Evolutionary conservation across 805 yeast genomes (phyloP).

Genomic region (Diddensiella caesifluorescens): DNA sequence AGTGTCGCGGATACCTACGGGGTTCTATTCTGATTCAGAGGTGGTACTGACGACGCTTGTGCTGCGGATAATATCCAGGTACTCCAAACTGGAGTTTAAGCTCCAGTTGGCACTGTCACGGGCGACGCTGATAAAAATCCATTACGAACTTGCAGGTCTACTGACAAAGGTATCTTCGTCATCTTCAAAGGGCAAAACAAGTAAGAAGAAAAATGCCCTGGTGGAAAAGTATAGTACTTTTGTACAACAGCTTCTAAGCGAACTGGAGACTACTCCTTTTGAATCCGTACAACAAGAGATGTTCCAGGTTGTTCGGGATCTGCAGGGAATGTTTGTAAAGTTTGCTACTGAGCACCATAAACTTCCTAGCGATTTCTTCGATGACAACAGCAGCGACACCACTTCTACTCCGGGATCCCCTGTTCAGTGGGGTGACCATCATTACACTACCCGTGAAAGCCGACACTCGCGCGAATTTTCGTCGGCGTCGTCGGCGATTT

Average conservation of each 20-base stretch:
- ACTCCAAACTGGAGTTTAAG: conserved; percentile 25
- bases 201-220: conserved; percentile 14
- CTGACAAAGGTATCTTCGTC: conserved; percentile 14
- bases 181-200: neutral
- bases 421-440: conserved; percentile 4
- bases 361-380: neutral
- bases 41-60: conserved; percentile 29
- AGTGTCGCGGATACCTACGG: conserved; percentile 19
- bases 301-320: conserved; percentile 29
- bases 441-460: neutral
- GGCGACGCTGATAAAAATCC: conserved; percentile 29
- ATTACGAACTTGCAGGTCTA: conserved; percentile 26
- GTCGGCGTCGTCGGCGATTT: conserved; percentile 10
- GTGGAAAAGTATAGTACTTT: conserved; percentile 25
- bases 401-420: conserved; percentile 3
- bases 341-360: conserved; percentile 19
- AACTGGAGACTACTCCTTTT: conserved; percentile 27
- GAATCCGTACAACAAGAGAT: conserved; percentile 27
- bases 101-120: conserved; percentile 30
- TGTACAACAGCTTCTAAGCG: conserved; percentile 26
- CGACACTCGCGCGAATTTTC: conserved; percentile 5
- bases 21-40: conserved; percentile 25
- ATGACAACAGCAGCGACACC: conserved; percentile 1
- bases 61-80: conserved; percentile 25
- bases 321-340: conserved; percentile 28